Evolutionary conservation across 2,329 filamentous ascomycete genomes (phyloP), one percentile per base, ranked within the genome.

Genomic region (Xylaria sp.): DNA sequence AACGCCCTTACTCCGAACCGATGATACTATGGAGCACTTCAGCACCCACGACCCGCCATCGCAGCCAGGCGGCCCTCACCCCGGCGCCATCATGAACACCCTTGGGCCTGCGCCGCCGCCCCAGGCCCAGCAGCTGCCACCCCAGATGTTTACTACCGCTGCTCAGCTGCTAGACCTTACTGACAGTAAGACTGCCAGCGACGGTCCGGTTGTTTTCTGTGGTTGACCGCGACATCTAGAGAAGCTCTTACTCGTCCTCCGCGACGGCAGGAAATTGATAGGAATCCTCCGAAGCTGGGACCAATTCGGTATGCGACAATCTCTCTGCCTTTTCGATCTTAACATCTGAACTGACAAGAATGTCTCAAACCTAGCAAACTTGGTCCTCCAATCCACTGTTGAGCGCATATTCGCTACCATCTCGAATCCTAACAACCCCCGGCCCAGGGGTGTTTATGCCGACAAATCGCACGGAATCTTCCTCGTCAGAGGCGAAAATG

Each of bases 71-170:
- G 77, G 75, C 61, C 71, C 73, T 66, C 67, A 70, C 52, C 61
- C 72, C 35, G 63, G 57, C 28, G 63, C 19, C 52, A 46, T 57
- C 8, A 61, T 64, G 52, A 66, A 51, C 57, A 3, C 53, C 51
- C 54, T 47, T 11, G 52, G 25, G 23, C 55, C 62, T 11, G 51
- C 51, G 4, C 71, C 46, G 6, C 71, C 72, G 31, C 84, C 87
- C 52, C 77, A 80, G 58, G 80, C 82, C 50, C 78, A 83, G 67
- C 90, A 92, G 78, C 82, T 94, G 40, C 92, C 92, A 14, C 94
- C 94, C 63, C 94, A 99, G 82, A 97, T 98, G 90, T 99, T 99
- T 80, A 96, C 95, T 17, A 99, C 95, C 33, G 95, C 95, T 33
- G 94, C 95, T 57, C 95, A 98, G 82, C 83, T 99, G 62, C 83